Conservation (phyloP, 805 yeast genomes). For the Deakozyma indianensis region DNA sequence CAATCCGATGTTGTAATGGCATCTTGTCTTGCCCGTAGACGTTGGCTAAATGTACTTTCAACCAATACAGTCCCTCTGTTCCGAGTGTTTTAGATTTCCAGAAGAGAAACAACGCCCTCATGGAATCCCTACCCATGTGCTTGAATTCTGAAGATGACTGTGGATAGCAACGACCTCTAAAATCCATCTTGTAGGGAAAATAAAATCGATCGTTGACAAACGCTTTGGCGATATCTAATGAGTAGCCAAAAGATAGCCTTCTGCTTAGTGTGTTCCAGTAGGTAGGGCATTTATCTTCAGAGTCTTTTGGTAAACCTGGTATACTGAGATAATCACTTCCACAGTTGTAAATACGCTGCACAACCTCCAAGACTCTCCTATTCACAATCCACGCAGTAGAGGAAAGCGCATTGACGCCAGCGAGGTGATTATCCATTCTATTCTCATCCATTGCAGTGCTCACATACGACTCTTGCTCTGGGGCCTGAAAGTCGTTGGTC, state of each 20-base stretch:
- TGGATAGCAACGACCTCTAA: slow-evolving; percentile 41
- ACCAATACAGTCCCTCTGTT: slow-evolving; percentile 31
- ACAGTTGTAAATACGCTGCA: slow-evolving; percentile 64
- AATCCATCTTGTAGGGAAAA: slow-evolving; percentile 41
- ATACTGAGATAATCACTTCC: slow-evolving; percentile 54
- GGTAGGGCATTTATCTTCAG: slow-evolving; percentile 35
- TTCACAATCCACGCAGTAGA: slow-evolving; percentile 80
- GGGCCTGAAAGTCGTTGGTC: slow-evolving; percentile 44
- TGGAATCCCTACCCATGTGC: slow-evolving; percentile 37
- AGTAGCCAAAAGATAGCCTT: slow-evolving; percentile 75
- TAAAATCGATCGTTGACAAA: slow-evolving; percentile 39
- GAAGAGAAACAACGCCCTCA: slow-evolving; percentile 34
- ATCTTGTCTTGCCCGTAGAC: slow-evolving; percentile 37
- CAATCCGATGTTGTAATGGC: slow-evolving; percentile 27
- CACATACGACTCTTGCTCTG: slow-evolving; percentile 69
- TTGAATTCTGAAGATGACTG: slow-evolving; percentile 33
- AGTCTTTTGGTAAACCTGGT: slow-evolving; percentile 41
- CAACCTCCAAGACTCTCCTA: slow-evolving; percentile 41
- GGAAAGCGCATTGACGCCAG: slow-evolving; percentile 66
- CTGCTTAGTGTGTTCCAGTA: slow-evolving; percentile 28
- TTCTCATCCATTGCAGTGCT: slow-evolving; percentile 56
- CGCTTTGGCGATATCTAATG: slow-evolving; percentile 76
- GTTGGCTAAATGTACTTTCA: slow-evolving; percentile 39
- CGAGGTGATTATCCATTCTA: slow-evolving; percentile 43
- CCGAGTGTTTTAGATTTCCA: slow-evolving; percentile 38